Percentiles rank a stretch among this genome's conserved stretches.
These are phyloP conservation scores for Eutypa lata DNA, from an alignment of 2,329 filamentous ascomycete species.

Conservation along the genomic window DNA sequence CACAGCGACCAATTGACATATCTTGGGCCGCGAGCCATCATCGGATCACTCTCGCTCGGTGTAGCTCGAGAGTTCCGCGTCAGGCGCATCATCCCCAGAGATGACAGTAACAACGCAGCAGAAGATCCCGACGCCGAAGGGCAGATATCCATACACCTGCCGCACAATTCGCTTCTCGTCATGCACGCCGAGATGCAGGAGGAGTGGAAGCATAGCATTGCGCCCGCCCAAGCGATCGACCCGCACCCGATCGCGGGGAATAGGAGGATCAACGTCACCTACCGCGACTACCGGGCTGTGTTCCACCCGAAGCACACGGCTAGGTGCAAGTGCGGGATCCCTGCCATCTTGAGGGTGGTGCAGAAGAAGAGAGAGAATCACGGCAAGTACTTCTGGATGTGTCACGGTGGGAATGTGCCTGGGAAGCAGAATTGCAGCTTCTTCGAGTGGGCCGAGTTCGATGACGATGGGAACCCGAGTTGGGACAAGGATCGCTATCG, in stretches of 20 bases:
- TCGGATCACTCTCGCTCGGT: conserved; percentile 85
- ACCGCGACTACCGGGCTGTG: conserved; percentile 76
- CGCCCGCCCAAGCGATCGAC: conserved; percentile 71
- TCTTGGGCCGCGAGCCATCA: conserved; percentile 81
- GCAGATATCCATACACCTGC: conserved; percentile 88
- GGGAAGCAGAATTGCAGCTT: conserved; percentile 69
- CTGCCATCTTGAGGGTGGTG: conserved; percentile 70
- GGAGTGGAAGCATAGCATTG: conserved; percentile 88
- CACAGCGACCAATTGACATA: conserved; percentile 94
- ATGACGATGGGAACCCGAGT: conserved; percentile 78
- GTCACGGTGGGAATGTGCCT: conserved; percentile 70
- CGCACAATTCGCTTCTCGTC: conserved; percentile 87
- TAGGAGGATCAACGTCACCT: conserved; percentile 88
- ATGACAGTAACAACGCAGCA: conserved; percentile 37
- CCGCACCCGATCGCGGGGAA: conserved; percentile 81
- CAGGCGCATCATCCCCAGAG: conserved; percentile 66
- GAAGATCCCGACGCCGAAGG: conserved; percentile 65
- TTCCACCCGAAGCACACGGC: conserved; percentile 79
- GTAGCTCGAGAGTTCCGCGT: conserved; percentile 93
- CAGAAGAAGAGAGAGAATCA: conserved; percentile 73
- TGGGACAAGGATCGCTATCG: conserved; percentile 43
- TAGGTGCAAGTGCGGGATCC: conserved; percentile 70
- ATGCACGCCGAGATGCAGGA: conserved; percentile 99
- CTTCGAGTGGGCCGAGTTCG: conserved; percentile 84
- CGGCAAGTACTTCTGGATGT: conserved; percentile 93